Evolutionary conservation across 805 yeast genomes (phyloP).

Genomic region (Cyberlindnera galapagoensis): DNA sequence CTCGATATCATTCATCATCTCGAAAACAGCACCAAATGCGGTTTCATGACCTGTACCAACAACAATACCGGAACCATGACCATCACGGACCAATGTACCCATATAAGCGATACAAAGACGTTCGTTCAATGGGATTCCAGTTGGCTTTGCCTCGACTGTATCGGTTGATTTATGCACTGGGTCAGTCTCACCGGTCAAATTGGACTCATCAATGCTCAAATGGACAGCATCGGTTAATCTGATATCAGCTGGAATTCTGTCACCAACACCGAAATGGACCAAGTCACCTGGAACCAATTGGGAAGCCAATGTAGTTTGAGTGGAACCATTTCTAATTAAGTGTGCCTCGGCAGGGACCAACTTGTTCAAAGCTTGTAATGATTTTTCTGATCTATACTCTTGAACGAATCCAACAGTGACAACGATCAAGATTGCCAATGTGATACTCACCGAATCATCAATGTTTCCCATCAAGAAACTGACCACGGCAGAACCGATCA

Average conservation of each 20-base stretch:
- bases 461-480: slow-evolving; percentile 92
- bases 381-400: slow-evolving; percentile 92
- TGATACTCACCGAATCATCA: slow-evolving; percentile 92
- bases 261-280: slow-evolving; percentile 87
- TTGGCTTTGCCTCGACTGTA: slow-evolving; percentile 29
- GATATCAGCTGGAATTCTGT: slow-evolving; percentile 93
- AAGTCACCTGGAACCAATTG: slow-evolving; percentile 93
- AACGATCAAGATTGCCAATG: slow-evolving; percentile 87
- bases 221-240: slow-evolving; percentile 75
- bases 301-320: slow-evolving; percentile 79
- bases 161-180: slow-evolving; percentile 69
- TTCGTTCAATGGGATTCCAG: slow-evolving; percentile 52
- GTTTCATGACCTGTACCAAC: slow-evolving; percentile 86
- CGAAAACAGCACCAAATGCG: slow-evolving; percentile 91
- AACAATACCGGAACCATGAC: slow-evolving; percentile 91
- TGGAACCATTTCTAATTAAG: slow-evolving; percentile 72
- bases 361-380: slow-evolving; percentile 85
- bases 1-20: slow-evolving; percentile 91
- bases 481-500: slow-evolving; percentile 84
- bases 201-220: slow-evolving; percentile 84
- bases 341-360: slow-evolving; percentile 97
- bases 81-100: slow-evolving; percentile 97
- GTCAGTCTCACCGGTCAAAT: slow-evolving; percentile 89
- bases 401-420: slow-evolving; percentile 97
- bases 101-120: slow-evolving; percentile 81